Conservation (phyloP, 2,329 filamentous ascomycete genomes). For the Sporothrix brunneoviolacea region DNA sequence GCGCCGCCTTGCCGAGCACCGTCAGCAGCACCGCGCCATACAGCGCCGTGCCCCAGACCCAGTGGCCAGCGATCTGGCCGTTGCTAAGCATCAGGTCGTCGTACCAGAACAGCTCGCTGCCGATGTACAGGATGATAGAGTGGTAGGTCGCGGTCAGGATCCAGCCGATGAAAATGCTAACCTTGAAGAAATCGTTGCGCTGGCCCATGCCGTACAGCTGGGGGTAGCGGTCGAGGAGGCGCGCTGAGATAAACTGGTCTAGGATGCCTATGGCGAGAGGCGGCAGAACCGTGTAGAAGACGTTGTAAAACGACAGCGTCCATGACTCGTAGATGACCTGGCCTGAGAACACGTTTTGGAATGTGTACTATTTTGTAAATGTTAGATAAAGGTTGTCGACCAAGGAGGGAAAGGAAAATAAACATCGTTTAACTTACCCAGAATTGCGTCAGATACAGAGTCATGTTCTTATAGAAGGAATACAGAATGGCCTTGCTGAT, state of each 20-base stretch:
- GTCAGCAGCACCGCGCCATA: constrained; percentile 93
- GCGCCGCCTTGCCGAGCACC: constrained; percentile 86
- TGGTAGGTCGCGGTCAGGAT: constrained; percentile 93
- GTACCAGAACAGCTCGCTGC: constrained; percentile 73
- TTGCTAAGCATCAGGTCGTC: constrained; percentile 72
- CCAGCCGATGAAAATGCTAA: constrained; percentile 90
- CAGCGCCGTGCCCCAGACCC: constrained; percentile 94
- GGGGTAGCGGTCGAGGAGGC: constrained; percentile 88
- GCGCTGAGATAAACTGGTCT: constrained; percentile 94
- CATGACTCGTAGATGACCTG: constrained; percentile 98
- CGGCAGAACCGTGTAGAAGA: constrained; percentile 91
- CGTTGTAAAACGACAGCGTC: constrained; percentile 99
- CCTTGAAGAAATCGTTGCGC: constrained; percentile 86
- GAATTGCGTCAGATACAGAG: constrained; percentile 98
- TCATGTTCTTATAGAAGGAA: constrained; percentile 99
- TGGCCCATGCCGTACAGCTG: constrained; percentile 93
- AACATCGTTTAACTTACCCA: constrained; percentile 59
- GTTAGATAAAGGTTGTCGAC: not conserved
- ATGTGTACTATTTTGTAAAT: constrained; percentile 62
- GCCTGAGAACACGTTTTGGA: constrained; percentile 96
- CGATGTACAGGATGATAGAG: constrained; percentile 85
- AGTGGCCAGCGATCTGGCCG: constrained; percentile 81
- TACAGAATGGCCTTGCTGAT: constrained; percentile 96
- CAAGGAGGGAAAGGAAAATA: not conserved
- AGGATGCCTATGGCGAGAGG: constrained; percentile 93